These are phyloP conservation scores for Biscutella auriculata DNA, from an alignment of 441 rosid species.

Conservation along the genomic window DNA sequence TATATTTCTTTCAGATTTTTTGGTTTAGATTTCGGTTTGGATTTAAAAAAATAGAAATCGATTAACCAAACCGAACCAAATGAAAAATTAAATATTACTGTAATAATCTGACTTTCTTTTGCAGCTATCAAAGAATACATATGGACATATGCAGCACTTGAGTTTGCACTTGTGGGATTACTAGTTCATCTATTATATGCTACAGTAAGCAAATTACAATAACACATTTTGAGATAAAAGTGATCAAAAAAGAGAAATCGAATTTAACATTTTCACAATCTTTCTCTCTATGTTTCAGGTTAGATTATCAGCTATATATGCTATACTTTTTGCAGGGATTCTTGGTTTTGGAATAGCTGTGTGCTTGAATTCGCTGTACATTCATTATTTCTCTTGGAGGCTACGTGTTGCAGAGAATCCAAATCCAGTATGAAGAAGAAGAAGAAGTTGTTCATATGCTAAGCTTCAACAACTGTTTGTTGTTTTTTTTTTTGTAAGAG, in stretches of 20 bases:
- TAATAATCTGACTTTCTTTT: too few relatives aligned
- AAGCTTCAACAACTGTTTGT: too few relatives aligned
- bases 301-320: constrained; percentile 41
- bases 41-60: too few relatives aligned
- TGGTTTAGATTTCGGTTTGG: too few relatives aligned
- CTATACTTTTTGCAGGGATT: constrained; percentile 55
- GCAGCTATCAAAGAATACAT: constrained; percentile 85
- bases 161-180: constrained; percentile 75
- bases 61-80: too few relatives aligned
- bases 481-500: too few relatives aligned
- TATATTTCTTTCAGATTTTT: too few relatives aligned
- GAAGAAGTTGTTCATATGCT: too few relatives aligned
- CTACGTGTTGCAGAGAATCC: constrained; percentile 31
- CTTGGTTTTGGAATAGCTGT: constrained; percentile 68
- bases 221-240: too few relatives aligned
- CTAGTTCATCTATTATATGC: constrained; percentile 48
- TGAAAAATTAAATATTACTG: too few relatives aligned
- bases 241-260: not conserved
- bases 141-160: constrained; percentile 95
- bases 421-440: constrained; percentile 30
- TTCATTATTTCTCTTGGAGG: constrained; percentile 49
- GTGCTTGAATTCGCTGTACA: constrained; percentile 57
- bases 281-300: constrained; percentile 42
- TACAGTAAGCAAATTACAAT: constrained; percentile 45
- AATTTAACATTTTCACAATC: not conserved